Evolutionary conservation across 306 rosid species (phyloP), one percentile per base, ranked within the genome.

Genomic region (Glycyrrhiza uralensis): DNA sequence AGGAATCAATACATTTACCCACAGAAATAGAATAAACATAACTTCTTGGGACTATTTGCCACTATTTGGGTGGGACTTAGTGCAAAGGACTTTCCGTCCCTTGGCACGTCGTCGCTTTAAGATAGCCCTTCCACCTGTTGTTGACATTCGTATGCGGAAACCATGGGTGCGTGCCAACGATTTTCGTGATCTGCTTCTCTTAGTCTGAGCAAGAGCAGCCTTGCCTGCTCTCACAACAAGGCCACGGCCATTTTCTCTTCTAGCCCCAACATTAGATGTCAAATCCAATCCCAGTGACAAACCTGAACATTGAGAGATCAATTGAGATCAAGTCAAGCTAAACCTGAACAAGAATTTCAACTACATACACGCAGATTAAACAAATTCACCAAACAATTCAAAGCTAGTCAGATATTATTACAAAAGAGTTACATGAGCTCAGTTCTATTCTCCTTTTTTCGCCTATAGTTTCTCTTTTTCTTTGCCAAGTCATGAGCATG

Each of bases 81-180:
- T 84, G 92, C 99, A 95, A 51, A 89, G 96, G 63, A 91, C 38
- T 83, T 82, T 95, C 22, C 99, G 84, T 7, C 97, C 99, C 90
- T 91, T 95, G 52, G 96, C 96, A 15, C 96, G 93, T 15, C 99
- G 75, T 7, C 97, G 89, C 81, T 87, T 91, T 12, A 95, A 50
- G 19, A 91, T 5, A 54, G 93, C 92, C 76, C 96, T 86, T 26
- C 99, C 99, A n/a, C 77, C 76, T 4, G 96, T 76, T 38, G 99
- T 91, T 45, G 96, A 82, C 97, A 91, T 95, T 56, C 99, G 62
- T 45, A 75, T 79, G 50, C 97, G 93, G 66, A 95, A 95, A 5
- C 99, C 96, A 69, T 91, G 97, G 52, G 96, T 89, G 13, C 97
- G 83, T 56, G 93, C 92, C 79, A 91, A 71, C 70, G 99, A 95